Evolutionary conservation across 306 rosid species (phyloP), one percentile per base, ranked within the genome.

Genomic region (Senna tora): DNA sequence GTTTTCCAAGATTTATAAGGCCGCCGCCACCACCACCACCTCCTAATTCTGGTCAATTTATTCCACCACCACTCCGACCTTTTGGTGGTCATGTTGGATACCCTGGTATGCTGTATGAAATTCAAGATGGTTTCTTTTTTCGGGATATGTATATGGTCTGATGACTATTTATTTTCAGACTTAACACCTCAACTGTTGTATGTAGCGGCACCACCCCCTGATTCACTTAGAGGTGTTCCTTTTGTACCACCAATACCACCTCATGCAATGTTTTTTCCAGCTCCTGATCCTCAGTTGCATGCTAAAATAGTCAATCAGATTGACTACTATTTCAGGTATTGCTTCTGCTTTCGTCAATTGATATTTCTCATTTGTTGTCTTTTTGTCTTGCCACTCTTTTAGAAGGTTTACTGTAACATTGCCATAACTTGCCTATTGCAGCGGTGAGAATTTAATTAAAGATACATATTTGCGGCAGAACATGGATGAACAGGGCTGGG

Each of bases 401-500:
- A 7, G 7, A 41, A 61, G 58, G 54, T 43, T 82, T 67, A 78
- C 75, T 17, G 66, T 11, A n/a, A 16, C 22, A 62, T 46, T 59
- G n/a, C 52, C 16, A 65, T n/a, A 43, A 54, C 72, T 78, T 76
- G 19, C 81, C 70, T 74, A 59, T 71, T 91, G 91, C 90, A 95
- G 97, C 55, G 57, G 39, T 42, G 89, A 82, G 13, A 95, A 95
- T 87, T 85, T 95, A 85, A 50, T 85, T 62, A 89, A 70, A 65
- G 99, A 95, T 80, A 61, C 53, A 50, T 91, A 69, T 81, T 84
- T 95, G 90, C 79, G 97, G 89, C 73, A 33, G 68, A 76, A 80
- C 38, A 95, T 95, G 97, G 95, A 95, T 83, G 93, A 86, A 10
- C 89, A 91, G 45, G 99, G 99, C 20, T 95, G 96, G 97, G 97